A percentile compares a stretch with the other conserved stretches of the same genome.
phyloP scores from a whole-genome alignment of 2,329 filamentous ascomycete genomes.

The Onygenales sp. region DNA sequence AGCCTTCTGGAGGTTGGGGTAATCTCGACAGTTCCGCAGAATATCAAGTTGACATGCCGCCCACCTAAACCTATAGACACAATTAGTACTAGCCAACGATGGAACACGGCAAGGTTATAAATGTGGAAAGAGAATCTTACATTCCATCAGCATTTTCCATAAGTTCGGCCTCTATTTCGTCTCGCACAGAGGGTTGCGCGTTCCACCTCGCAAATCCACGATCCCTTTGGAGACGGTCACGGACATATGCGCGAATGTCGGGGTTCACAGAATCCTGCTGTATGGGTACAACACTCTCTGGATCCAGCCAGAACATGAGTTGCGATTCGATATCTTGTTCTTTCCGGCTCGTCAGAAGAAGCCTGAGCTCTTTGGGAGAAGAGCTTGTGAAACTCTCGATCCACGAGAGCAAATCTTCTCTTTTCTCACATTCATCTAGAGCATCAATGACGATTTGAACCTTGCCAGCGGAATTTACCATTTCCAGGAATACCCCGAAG shows the following conservation, averaged over 20 bases:
- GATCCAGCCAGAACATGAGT: not conserved
- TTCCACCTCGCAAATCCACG: slow-evolving; percentile 8
- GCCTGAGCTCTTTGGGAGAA: not conserved
- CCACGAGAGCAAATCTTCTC: slow-evolving; percentile 7
- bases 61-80: slow-evolving; percentile 17
- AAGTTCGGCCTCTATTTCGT: slow-evolving; percentile 8
- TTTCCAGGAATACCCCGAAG: not conserved
- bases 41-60: slow-evolving; percentile 18
- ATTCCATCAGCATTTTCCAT: slow-evolving; percentile 12
- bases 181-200: slow-evolving; percentile 1
- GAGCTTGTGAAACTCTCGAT: slow-evolving; percentile 1
- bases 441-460: slow-evolving; percentile 12
- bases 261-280: slow-evolving; percentile 30
- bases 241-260: slow-evolving; percentile 32
- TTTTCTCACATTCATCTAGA: slow-evolving; percentile 12
- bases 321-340: slow-evolving; percentile 9
- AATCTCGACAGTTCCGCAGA: slow-evolving; percentile 13
- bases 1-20: slow-evolving; percentile 8
- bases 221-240: not conserved
- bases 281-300: not conserved
- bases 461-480: slow-evolving; percentile 4
- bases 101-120: not conserved
- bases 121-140: slow-evolving; percentile 6
- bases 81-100: not conserved
- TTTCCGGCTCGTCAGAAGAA: slow-evolving; percentile 9